Evolutionary conservation across 768 basidiomycete genomes (phyloP).

Genomic region (Tylopilus rubrobrunneus): DNA sequence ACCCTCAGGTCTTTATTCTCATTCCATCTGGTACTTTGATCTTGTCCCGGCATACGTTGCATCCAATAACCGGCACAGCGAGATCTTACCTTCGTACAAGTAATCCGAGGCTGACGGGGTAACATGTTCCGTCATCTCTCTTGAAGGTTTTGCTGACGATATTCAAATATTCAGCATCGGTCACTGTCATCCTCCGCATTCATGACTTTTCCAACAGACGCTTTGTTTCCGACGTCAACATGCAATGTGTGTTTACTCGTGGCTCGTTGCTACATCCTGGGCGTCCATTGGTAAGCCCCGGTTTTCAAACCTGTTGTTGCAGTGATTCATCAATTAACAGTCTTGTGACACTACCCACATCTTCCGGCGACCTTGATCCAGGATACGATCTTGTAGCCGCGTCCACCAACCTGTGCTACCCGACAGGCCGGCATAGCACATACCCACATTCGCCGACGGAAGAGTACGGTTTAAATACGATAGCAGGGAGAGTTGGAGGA

Average conservation of each 20-base stretch:
- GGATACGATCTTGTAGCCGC: neutral
- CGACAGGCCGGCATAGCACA: neutral
- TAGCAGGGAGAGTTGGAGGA: neutral
- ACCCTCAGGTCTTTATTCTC: neutral
- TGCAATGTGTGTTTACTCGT: neutral
- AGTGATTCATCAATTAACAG: slow-evolving; percentile 9
- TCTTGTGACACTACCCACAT: neutral
- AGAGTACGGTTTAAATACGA: slow-evolving; percentile 24
- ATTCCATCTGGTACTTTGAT: neutral
- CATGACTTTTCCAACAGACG: neutral
- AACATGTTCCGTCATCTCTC: neutral
- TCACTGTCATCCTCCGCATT: neutral
- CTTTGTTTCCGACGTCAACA: slow-evolving; percentile 3
- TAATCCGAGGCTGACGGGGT: slow-evolving; percentile 6
- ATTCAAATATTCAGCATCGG: neutral
- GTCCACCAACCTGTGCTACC: slow-evolving; percentile 1
- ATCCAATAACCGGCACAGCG: neutral
- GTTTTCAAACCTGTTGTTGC: slow-evolving; percentile 18
- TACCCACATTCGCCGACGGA: slow-evolving; percentile 7
- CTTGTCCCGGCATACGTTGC: neutral
- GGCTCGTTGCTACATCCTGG: neutral
- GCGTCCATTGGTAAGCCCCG: slow-evolving; percentile 12
- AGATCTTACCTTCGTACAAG: neutral
- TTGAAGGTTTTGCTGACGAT: neutral
- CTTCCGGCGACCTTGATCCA: slow-evolving; percentile 1